These are phyloP conservation scores for Rhypophila decipiens DNA, from an alignment of 495 filamentous ascomycete genomes.

Conservation along the genomic window DNA sequence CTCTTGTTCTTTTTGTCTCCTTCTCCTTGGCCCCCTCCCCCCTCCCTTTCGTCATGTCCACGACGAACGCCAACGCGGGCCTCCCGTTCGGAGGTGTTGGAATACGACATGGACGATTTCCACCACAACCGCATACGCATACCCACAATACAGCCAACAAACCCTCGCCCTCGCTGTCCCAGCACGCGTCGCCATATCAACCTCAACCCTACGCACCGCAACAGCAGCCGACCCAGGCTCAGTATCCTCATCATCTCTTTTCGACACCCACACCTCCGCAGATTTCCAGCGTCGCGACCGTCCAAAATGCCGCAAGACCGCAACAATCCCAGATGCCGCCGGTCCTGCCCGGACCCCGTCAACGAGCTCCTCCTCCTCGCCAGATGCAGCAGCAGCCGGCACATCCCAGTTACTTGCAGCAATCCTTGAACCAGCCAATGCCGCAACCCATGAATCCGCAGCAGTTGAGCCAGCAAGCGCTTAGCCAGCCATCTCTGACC, in stretches of 20 bases:
- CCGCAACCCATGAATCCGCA: slow-evolving; percentile 13
- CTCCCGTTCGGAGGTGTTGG: slow-evolving; percentile 18
- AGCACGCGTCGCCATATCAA: slow-evolving; percentile 36
- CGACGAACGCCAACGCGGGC: slow-evolving; percentile 22
- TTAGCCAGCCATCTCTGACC: slow-evolving; percentile 1
- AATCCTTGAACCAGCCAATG: slow-evolving; percentile 24
- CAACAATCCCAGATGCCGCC: slow-evolving; percentile 25
- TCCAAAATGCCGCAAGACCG: slow-evolving; percentile 35
- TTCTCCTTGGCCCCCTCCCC: slow-evolving; percentile 6
- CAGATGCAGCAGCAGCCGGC: slow-evolving; percentile 24
- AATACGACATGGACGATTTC: slow-evolving; percentile 17
- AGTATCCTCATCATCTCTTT: slow-evolving; percentile 31
- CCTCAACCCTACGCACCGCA: slow-evolving; percentile 29
- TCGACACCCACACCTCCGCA: slow-evolving; percentile 28
- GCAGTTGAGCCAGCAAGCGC: slow-evolving; percentile 13
- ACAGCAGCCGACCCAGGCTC: slow-evolving; percentile 14
- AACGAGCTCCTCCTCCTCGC: slow-evolving; percentile 27
- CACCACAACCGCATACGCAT: slow-evolving; percentile 29
- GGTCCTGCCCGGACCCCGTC: slow-evolving; percentile 32
- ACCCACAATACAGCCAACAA: slow-evolving; percentile 27
- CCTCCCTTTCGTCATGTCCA: slow-evolving; percentile 22
- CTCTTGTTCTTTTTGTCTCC: slow-evolving; percentile 5
- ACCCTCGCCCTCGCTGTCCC: slow-evolving; percentile 35
- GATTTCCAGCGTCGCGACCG: slow-evolving; percentile 27
- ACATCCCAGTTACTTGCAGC: slow-evolving; percentile 26